A percentile compares a stretch with the other conserved stretches of the same genome.
These are phyloP conservation scores for Ogataea henricii DNA, from an alignment of 805 yeast genomes.

Conservation along the genomic window DNA sequence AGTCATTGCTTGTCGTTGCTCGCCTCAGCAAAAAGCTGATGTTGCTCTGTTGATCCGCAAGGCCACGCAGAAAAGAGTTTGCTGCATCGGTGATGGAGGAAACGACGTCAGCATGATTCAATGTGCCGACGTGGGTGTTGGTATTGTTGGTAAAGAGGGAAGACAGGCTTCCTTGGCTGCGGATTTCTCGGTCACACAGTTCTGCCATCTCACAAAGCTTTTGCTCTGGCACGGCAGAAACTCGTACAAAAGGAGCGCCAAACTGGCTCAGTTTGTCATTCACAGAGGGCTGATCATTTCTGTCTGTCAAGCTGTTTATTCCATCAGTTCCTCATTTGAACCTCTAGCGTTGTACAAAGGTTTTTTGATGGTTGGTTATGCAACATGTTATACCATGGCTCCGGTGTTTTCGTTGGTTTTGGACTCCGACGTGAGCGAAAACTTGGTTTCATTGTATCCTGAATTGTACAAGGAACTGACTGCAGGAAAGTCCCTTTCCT, in stretches of 20 bases:
- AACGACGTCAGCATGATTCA: constrained; percentile 99
- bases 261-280: constrained; percentile 91
- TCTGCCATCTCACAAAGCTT: constrained; percentile 82
- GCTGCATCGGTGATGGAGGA: constrained; percentile 99
- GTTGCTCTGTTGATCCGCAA: constrained; percentile 79
- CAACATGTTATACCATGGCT: constrained; percentile 96
- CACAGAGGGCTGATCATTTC: constrained; percentile 94
- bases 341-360: constrained; percentile 96
- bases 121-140: constrained; percentile 98
- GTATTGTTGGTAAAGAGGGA: constrained; percentile 98
- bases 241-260: constrained; percentile 93
- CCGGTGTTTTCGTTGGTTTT: constrained; percentile 93
- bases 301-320: constrained; percentile 92
- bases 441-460: constrained; percentile 86
- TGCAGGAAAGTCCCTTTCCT: constrained; percentile 82
- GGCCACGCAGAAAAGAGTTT: constrained; percentile 83
- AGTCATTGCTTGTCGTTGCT: constrained; percentile 97
- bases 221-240: constrained; percentile 98
- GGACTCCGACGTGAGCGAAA: constrained; percentile 89
- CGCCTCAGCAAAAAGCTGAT: constrained; percentile 98
- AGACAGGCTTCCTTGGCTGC: constrained; percentile 97
- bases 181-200: constrained; percentile 91
- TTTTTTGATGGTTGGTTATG: constrained; percentile 97
- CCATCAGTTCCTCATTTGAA: constrained; percentile 83
- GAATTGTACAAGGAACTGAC: constrained; percentile 93